Evolutionary conservation across 768 basidiomycete genomes (phyloP), one percentile per base, ranked within the genome.

Genomic region (Cantharellus anzutake): DNA sequence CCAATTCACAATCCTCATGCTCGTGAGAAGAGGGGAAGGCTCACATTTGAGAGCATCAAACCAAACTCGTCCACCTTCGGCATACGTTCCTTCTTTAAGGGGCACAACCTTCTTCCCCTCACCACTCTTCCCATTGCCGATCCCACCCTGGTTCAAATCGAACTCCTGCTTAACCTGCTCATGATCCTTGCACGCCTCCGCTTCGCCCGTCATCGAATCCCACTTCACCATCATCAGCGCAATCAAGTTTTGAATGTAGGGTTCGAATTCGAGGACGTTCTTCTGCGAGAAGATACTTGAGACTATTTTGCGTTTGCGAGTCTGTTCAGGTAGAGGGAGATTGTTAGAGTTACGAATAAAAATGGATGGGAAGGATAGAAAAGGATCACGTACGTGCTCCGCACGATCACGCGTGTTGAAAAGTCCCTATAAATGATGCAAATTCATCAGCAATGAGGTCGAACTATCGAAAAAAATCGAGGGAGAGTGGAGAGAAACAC

Each of bases 271-370:
- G 61, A 86, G 68, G 3, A 94, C 87, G 59, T 71, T 86, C 73
- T 91, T 91, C 67, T 85, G 83, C 0, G 83, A 82, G 71, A 87
- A 87, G 65, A 88, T 83, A 67, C 86, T 80, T 0, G 86, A 83
- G 52, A 94, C 79, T 62, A 96, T 86, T 72, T 94, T 94, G 72
- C 89, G 82, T 71, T 92, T 94, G 51, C 90, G 80, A 3, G 86
- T 76, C 52, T 55, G 38, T 7, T 11, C 7, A 37, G 7, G 35
- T 14, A 55, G 38, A 37, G 14, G 35, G 38, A 55, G 11, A 48
- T 48, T 11, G 11, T 29, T 11, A 11, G 11, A 48, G 11, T 11
- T 37, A 11, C 14, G 44, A 48, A 48, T 48, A 29, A 48, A 29
- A 48, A 48, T 37, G 52, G 52, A 14, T 11, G 52, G 35, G 35